Base-by-base conservation (phyloP, 768 basidiomycete species). In the Suillus americanus region DNA sequence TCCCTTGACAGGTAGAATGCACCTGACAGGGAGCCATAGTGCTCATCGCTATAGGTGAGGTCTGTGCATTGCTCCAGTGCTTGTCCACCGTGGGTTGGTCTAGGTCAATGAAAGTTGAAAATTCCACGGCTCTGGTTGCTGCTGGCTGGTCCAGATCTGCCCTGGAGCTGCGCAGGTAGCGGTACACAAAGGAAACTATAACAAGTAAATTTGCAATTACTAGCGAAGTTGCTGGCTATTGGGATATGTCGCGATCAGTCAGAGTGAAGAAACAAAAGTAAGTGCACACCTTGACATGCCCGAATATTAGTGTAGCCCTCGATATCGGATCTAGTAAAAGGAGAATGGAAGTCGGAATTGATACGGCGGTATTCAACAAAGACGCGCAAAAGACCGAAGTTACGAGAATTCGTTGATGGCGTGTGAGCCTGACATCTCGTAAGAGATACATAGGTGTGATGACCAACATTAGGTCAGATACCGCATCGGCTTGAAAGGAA, bases 401-500 rank as follows among this genome's bases (percentile, higher is more conserved):
- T 25, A 74, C 61, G 60, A 75, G 69, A 46, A 68, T 50, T 3
- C 74, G 72, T 20, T 65, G 60, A 18, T 61, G 64, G 20, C 53
- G 60, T 7, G 63, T 23, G 30, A 75, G 71, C 30, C 40, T 64
- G 6, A 69, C 43, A 28, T 60, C 67, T 23, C 69, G 67, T 10
- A 74, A 68, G 33, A 69, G 62, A 40, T 59, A 57, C 48, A 66
- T 51, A 0, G 73, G 67, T 2, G 38, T 45, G 28, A 46, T 35
- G 23, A 74, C 73, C 30, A 74, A 65, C 37, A 67, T 63, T 33
- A 9, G 23, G 35, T 74, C 73, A 1, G 73, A 71, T 35, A 74
- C 20, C 10, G 63, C 1, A 30, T 74, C 73, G 57, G 73, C 73
- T 74, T 40, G 8, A 62, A n/a, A 48, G 25, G 25, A n/a, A 16